phyloP scores from a whole-genome alignment of 2,329 filamentous ascomycete species.

The Trichoderma endophyticum region DNA sequence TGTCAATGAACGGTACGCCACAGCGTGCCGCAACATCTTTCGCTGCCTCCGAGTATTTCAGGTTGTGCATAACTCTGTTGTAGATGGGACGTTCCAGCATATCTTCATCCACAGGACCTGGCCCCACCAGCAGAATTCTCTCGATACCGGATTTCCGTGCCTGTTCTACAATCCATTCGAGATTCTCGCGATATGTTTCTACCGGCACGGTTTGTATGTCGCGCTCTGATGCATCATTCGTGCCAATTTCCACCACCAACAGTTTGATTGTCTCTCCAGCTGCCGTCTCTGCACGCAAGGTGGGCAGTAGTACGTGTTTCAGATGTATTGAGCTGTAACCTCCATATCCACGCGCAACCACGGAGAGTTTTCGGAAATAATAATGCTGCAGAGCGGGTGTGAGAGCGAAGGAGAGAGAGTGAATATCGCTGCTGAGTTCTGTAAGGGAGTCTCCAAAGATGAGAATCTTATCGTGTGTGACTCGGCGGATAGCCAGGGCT shows the following conservation, averaged over 20 bases:
- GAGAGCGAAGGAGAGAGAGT: background rate
- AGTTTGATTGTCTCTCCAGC: constrained; percentile 9
- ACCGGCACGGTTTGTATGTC: constrained; percentile 6
- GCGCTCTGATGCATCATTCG: background rate
- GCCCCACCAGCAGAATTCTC: constrained; percentile 6
- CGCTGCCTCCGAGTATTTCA: background rate
- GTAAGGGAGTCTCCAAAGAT: background rate
- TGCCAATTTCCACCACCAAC: constrained; percentile 2
- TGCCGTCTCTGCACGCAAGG: background rate
- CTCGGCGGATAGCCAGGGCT: background rate
- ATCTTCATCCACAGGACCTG: background rate
- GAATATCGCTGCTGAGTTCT: constrained; percentile 5
- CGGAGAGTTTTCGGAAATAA: constrained; percentile 6
- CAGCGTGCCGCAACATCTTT: background rate
- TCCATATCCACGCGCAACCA: constrained; percentile 6
- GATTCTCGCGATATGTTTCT: background rate
- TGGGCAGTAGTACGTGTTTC: constrained; percentile 7
- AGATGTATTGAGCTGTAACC: constrained; percentile 7
- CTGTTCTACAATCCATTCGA: constrained; percentile 4
- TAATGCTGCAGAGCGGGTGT: constrained; percentile 4
- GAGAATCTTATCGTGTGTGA: constrained; percentile 7
- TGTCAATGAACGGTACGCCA: constrained; percentile 2
- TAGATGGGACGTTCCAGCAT: background rate
- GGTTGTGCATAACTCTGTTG: background rate
- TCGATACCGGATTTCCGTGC: background rate